These are phyloP conservation scores for Fusarium penzigii DNA, from an alignment of 2,329 filamentous ascomycete species.

Conservation along the genomic window DNA sequence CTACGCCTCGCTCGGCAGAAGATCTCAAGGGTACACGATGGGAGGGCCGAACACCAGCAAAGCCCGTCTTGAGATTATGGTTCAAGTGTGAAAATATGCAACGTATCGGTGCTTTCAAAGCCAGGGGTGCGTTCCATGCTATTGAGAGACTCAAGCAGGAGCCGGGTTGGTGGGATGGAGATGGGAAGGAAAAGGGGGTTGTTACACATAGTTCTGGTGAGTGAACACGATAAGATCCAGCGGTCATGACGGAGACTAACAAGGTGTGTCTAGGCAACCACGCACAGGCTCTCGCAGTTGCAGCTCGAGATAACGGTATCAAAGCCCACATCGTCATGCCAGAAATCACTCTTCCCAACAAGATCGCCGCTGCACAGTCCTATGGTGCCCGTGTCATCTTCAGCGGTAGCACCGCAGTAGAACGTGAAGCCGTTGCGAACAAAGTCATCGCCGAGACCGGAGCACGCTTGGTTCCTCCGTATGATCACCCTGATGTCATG, in stretches of 20 bases:
- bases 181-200: constrained; percentile 67
- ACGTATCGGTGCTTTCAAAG: constrained; percentile 90
- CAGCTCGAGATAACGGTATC: constrained; percentile 71
- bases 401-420: constrained; percentile 75
- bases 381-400: constrained; percentile 81
- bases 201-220: constrained; percentile 87
- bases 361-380: constrained; percentile 78
- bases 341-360: constrained; percentile 76
- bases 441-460: constrained; percentile 70
- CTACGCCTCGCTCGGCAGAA: constrained; percentile 60
- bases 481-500: constrained; percentile 90
- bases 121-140: constrained; percentile 86
- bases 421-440: constrained; percentile 77
- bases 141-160: constrained; percentile 67
- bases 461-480: constrained; percentile 81
- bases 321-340: constrained; percentile 93
- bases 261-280: constrained; percentile 75
- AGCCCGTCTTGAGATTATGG: constrained; percentile 71
- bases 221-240: constrained; percentile 1
- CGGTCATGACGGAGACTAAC: background rate
- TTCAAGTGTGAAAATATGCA: constrained; percentile 98
- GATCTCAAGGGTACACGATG: constrained; percentile 58
- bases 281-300: constrained; percentile 87
- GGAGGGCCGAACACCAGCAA: constrained; percentile 57
- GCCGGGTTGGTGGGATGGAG: constrained; percentile 60